Conservation (phyloP, 257 asterid genomes). For the Scutellaria barbata region DNA sequence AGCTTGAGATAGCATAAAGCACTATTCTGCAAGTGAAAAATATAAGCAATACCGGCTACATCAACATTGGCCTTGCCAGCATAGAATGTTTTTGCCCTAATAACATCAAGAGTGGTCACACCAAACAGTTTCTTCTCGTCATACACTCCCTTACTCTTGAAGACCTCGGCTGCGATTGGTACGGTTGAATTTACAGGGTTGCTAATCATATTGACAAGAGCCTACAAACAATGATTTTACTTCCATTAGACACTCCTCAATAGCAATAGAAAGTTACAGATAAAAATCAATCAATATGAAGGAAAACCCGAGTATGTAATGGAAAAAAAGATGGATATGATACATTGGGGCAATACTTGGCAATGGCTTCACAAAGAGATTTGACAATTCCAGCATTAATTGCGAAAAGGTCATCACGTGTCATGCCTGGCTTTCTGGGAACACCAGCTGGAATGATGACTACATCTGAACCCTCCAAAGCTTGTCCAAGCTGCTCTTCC, state of each 20-base stretch:
- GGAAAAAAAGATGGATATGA: slow-evolving; percentile 20
- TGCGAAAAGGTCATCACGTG: slow-evolving; percentile 90
- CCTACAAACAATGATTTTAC: slow-evolving; percentile 45
- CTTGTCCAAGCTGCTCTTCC: slow-evolving; percentile 76
- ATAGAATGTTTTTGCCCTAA: slow-evolving; percentile 89
- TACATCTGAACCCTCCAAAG: slow-evolving; percentile 80
- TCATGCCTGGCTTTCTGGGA: slow-evolving; percentile 97
- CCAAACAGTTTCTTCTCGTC: slow-evolving; percentile 78
- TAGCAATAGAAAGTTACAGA: not conserved
- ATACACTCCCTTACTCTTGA: slow-evolving; percentile 80
- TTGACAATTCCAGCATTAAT: slow-evolving; percentile 94
- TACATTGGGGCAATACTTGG: slow-evolving; percentile 90
- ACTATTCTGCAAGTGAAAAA: not conserved
- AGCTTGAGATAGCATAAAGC: not conserved
- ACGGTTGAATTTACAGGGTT: slow-evolving; percentile 95
- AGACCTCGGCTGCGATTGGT: slow-evolving; percentile 93
- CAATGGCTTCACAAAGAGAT: slow-evolving; percentile 75
- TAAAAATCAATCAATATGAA: not conserved
- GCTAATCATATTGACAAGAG: slow-evolving; percentile 87
- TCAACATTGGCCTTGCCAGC: slow-evolving; percentile 80
- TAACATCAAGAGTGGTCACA: slow-evolving; percentile 95
- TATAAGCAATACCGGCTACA: slow-evolving; percentile 63
- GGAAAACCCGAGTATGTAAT: not conserved
- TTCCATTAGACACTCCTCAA: not conserved
- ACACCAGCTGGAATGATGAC: slow-evolving; percentile 99